Evolutionary conservation across 2,329 filamentous ascomycete species (phyloP).

Genomic region (Talaromyces sp.): DNA sequence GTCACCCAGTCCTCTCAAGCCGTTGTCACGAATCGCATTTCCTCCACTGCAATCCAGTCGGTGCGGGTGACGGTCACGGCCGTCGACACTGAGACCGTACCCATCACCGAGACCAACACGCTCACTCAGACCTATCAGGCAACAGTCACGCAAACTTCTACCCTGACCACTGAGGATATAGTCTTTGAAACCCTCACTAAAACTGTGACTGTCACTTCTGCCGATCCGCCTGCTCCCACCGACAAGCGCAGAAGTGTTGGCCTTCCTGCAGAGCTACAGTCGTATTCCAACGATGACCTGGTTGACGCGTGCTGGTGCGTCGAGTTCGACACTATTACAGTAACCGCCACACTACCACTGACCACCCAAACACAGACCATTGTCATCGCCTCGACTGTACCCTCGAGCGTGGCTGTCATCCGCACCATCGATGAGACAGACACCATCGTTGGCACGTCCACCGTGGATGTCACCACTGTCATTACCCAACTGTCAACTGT

Average conservation of each 20-base stretch:
- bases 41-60: neutral
- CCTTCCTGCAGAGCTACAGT: neutral
- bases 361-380: neutral
- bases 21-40: neutral
- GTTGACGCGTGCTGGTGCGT: conserved; percentile 6
- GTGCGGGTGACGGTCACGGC: neutral
- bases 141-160: neutral
- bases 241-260: neutral
- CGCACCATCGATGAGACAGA: conserved; percentile 3
- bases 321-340: conserved; percentile 1
- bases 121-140: neutral
- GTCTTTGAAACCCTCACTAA: neutral
- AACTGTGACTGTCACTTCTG: conserved; percentile 3
- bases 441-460: neutral
- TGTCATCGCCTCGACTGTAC: neutral
- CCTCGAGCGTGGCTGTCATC: neutral
- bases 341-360: neutral
- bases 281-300: conserved; percentile 1
- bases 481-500: neutral
- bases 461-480: neutral
- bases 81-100: neutral
- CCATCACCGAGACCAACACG: neutral
- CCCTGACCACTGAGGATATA: neutral
- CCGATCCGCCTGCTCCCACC: neutral
- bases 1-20: neutral